Percentiles rank a stretch among this genome's conserved stretches.
These are phyloP conservation scores for Perilla frutescens DNA, from an alignment of 257 asterid species.

Conservation along the genomic window DNA sequence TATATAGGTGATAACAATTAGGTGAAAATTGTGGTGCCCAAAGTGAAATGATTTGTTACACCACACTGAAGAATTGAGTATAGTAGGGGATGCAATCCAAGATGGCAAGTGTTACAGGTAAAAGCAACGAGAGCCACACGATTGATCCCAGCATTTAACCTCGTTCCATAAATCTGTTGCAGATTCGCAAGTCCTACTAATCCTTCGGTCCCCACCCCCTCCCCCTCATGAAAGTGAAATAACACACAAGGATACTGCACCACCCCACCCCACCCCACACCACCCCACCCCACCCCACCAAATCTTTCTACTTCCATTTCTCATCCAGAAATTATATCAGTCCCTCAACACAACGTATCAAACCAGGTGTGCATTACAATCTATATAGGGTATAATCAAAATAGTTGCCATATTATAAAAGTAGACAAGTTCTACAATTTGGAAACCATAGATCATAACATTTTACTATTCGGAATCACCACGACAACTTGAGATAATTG, in stretches of 20 bases:
- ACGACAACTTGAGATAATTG: neutral
- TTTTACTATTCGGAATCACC: slow-evolving; percentile 16
- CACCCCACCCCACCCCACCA: slow-evolving; percentile 8
- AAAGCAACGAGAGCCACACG: slow-evolving; percentile 21
- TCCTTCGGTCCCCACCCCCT: slow-evolving; percentile 2
- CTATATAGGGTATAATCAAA: neutral
- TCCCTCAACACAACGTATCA: slow-evolving; percentile 9
- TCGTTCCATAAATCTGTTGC: neutral
- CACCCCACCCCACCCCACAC: slow-evolving; percentile 33
- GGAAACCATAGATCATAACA: neutral
- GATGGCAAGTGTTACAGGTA: slow-evolving; percentile 20
- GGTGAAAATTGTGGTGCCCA: neutral
- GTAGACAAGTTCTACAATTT: neutral
- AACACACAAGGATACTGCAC: neutral
- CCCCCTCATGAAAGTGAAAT: slow-evolving; percentile 21
- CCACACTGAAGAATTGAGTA: neutral
- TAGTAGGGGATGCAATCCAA: neutral
- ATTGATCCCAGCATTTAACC: slow-evolving; percentile 14
- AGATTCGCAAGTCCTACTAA: neutral
- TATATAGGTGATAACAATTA: slow-evolving; percentile 1
- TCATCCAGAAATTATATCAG: neutral
- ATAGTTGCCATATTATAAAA: neutral
- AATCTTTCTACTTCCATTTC: slow-evolving; percentile 26
- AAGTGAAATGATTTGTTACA: neutral
- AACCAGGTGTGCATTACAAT: neutral